Base-by-base conservation (phyloP, 768 basidiomycete genomes). In the Hypsizygus marmoreus region DNA sequence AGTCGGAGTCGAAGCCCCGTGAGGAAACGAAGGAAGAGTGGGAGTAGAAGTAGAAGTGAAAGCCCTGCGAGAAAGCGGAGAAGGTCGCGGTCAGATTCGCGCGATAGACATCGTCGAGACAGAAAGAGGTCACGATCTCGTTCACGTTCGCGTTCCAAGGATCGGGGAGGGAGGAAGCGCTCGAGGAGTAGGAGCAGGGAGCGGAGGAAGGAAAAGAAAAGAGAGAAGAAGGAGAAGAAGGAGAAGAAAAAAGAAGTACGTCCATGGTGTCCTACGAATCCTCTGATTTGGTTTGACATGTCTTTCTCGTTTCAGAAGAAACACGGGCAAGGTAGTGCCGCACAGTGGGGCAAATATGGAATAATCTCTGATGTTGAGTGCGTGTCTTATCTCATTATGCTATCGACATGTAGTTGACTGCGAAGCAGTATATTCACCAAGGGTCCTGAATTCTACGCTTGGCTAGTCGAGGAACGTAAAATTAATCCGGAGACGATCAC, bases 381-480 rank as follows among this genome's bases (percentile, higher is more conserved):
- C 75, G 80, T 73, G 13, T 42, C 37, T 40, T 54, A 33, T 42
- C 8, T 19, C 35, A 22, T 39, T 24, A 12, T 32, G 2, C 26
- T 12, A 11, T 33, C 4, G 11, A 29, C 11, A 17, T 26, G 16
- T 16, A 36, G 38, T 35, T 45, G 36, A 25, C 20, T 31, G 41
- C 24, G n/a, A 11, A 49, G 2, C 49, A 94, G 92, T 58, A 79
- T 93, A 43, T 90, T 86, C 60, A 84, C 76, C 44, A 95, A 92
- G 59, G 81, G 80, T 23, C 79, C 84, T 49, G 94, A 97, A 67
- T 97, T 95, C 64, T 79, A 89, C 42, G 81, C 88, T 2, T 97
- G 94, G 94, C 81, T 95, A 4, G 82, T 97, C 10, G 94, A 97
- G 63, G 94, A 97, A 61, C 82, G 89, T 35, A 90, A 86, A 61